Evolutionary conservation across 495 filamentous ascomycete species (phyloP), one percentile per base, ranked within the genome.

Genomic region (Pyrenopolyporus hunteri): DNA sequence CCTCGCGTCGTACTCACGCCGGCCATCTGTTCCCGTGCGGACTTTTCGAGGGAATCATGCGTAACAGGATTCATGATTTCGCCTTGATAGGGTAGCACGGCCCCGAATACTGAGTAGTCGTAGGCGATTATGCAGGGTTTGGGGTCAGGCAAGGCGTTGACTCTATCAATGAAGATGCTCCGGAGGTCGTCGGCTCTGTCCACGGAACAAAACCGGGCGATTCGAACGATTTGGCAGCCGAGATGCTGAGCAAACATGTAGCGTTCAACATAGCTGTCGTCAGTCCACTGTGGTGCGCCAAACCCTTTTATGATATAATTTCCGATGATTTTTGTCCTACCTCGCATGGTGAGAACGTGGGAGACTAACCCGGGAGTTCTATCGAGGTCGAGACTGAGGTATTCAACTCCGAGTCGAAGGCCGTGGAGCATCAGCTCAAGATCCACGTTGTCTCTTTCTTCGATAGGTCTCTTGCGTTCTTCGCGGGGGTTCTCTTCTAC

Each of bases 291-390:
- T 1, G 75, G 72, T 1, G 78, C 78, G 0, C 77, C 76, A 19
- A 83, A 68, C 33, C 82, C 70, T 29, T 73, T 75, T 47, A 84
- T 74, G 62, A 82, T 70, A 57, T 79, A 82, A 59, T 89, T 84
- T 5, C 87, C 90, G 48, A 93, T 89, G n/a, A 91, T 82, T 57
- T 89, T 90, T 1, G 88, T 89, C 20, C 78, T 79, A 1, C 90
- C 89, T 51, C 83, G 82, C 57, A 70, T 77, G 16, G 73, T 66
- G 8, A 91, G 72, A 35, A 90, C 74, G 9, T 78, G 78, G 9
- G 78, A 72, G 6, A 88, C 69, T 2, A 79, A 66, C 0, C 76
- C 71, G 1, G 86, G 71, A 33, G 80, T 75, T 35, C 85, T 79
- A 20, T 79, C 80, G 7, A 92, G 70, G 59, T 92, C 87, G 0